Evolutionary conservation across 108 stramenopile species (phyloP).

Genomic region (Fragilariopsis cylindrus): DNA sequence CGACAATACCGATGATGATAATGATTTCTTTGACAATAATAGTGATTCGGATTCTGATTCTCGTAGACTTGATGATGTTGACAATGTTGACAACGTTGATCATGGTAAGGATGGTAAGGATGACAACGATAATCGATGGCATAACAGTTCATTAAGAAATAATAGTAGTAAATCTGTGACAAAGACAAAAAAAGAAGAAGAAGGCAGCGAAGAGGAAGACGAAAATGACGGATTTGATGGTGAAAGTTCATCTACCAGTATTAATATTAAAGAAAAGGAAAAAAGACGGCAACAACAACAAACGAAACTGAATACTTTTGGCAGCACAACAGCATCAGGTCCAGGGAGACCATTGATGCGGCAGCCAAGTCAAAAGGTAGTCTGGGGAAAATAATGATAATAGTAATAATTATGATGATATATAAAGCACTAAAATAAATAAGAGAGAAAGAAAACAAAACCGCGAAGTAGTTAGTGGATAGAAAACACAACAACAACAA

Average conservation of each 20-base stretch:
- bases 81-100: no score
- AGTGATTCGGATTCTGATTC: no score
- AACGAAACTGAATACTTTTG: not conserved
- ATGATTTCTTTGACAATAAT: not conserved
- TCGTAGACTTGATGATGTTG: no score
- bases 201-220: not conserved
- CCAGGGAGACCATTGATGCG: conserved; percentile 11
- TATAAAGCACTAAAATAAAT: no score
- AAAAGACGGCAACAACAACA: not conserved
- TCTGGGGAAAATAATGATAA: conserved; percentile 16
- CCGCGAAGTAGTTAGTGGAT: no score
- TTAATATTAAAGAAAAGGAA: not conserved
- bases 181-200: no score
- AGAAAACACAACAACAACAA: no score
- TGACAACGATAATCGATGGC: no score
- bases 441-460: no score
- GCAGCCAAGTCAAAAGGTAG: conserved; percentile 14
- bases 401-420: not conserved
- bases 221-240: not conserved
- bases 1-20: not conserved
- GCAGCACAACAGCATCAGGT: not conserved
- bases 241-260: not conserved
- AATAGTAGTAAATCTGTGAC: no score
- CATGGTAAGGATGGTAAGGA: no score
- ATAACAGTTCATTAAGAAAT: no score